Evolutionary conservation across 306 rosid genomes (phyloP), one percentile per base, ranked within the genome.

Genomic region (Benincasa hispida): DNA sequence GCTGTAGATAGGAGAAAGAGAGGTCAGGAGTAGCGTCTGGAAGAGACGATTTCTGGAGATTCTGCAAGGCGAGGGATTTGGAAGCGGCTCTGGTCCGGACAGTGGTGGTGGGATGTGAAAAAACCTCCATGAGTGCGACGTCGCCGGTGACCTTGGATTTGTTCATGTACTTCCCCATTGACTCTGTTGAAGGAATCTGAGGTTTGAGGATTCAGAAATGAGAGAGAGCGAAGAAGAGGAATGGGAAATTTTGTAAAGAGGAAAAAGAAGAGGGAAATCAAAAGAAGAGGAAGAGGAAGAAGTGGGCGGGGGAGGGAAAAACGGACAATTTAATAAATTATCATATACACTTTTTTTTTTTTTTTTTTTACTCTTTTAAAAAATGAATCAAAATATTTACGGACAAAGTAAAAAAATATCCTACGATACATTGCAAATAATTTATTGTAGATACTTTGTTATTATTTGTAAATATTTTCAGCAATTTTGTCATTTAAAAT

Each of bases 91-190:
- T 78, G 15, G 98, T 93, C 3, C 98, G 90, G 24, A 93, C 96
- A 24, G 77, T 54, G 9, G 93, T 75, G 63, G 96, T 59, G 65
- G 65, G 60, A 28, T 84, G 88, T 3, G 92, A 77, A 3, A 88
- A 75, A 19, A 81, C 72, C 74, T 93, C 94, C 95, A 84, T 85
- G 56, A 85, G 81, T 10, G 88, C 84, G 8, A 92, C 88, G 10
- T 85, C 90, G 50, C 86, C 87, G 1, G 85, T 67, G 77, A 79
- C 80, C 79, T 89, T 93, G 10, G 96, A 84, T 79, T 91, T 93
- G 84, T 83, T 91, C 87, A 89, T 85, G 87, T 89, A 91, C 82
- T 93, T 93, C 0, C 96, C 96, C 98, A 91, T 88, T 53, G 62
- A 18, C 6, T 37, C n/a, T n/a, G 5, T 1, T 6, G 22, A 6